These are phyloP conservation scores for Cryphonectria nitschkei DNA, from an alignment of 2,329 filamentous ascomycete genomes.

Conservation along the genomic window DNA sequence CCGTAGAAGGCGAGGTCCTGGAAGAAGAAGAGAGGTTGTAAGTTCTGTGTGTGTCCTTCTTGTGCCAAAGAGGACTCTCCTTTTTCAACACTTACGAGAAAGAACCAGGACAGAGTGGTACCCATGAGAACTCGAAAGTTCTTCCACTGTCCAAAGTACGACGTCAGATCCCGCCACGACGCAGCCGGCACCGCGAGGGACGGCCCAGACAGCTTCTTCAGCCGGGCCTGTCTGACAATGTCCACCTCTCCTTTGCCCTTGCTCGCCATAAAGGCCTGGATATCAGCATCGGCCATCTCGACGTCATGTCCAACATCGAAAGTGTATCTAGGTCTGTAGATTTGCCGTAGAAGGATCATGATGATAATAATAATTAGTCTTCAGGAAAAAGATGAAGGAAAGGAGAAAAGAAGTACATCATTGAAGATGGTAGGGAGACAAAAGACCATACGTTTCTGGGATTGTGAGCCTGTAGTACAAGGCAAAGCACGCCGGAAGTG, in stretches of 20 bases:
- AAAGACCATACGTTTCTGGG: slow-evolving; percentile 64
- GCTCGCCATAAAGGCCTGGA: slow-evolving; percentile 61
- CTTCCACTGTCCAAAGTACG: slow-evolving; percentile 71
- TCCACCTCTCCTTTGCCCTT: slow-evolving; percentile 53
- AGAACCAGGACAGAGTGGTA: slow-evolving; percentile 82
- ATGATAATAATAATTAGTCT: neutral
- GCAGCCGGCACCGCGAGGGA: slow-evolving; percentile 68
- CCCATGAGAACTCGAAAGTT: slow-evolving; percentile 74
- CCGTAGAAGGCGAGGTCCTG: slow-evolving; percentile 71
- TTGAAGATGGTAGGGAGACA: no score
- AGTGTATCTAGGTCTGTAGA: slow-evolving; percentile 46
- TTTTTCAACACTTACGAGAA: slow-evolving; percentile 52
- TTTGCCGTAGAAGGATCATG: neutral
- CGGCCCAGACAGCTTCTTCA: slow-evolving; percentile 55
- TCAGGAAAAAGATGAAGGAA: slow-evolving; percentile 39
- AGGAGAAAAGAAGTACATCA: slow-evolving; percentile 44
- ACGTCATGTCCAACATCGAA: slow-evolving; percentile 79
- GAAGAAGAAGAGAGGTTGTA: neutral
- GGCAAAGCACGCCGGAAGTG: slow-evolving; percentile 75
- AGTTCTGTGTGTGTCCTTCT: neutral
- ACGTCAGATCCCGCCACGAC: slow-evolving; percentile 68
- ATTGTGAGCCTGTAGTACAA: slow-evolving; percentile 88
- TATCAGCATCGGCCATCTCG: slow-evolving; percentile 74
- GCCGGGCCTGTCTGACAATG: slow-evolving; percentile 52
- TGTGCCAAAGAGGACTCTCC: no score